Evolutionary conservation across 495 filamentous ascomycete genomes (phyloP), one percentile per base, ranked within the genome.

Genomic region (Aspergillus wentii): DNA sequence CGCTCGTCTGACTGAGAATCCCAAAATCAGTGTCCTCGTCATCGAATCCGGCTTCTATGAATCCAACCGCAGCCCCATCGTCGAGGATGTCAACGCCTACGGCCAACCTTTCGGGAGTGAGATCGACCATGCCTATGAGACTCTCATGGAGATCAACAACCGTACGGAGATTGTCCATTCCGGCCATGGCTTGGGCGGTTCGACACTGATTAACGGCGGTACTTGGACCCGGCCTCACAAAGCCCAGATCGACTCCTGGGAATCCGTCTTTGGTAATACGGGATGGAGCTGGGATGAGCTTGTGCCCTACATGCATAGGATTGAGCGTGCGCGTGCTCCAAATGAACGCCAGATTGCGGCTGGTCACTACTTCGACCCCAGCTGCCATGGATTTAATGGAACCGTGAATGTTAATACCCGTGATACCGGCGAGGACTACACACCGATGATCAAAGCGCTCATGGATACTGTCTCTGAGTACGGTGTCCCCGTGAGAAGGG

Each of bases 141-240:
- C 35, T 17, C 5, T 29, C 17, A 8, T 38, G 10, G 34, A 6
- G 9, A 26, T 29, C 35, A 38, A 38, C 35, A 38, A 38, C 35
- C 35, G 25, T 16, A 28, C 35, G 13, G n/a, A 17, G 4, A 17
- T 23, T 6, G 17, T 38, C 17, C 18, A 17, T 14, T 38, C 35
- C 13, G 35, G 35, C 17, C 43, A 46, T 28, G 40, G 41, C 10
- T 41, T 56, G n/a, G 76, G 75, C 8, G 76, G 75, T 8, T 68
- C 67, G 17, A 76, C 69, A 13, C 69, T 57, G 2, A 57, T 79
- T 36, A 79, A 78, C 41, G 65, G 63, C 33, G 50, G 66, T 40
- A 63, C 68, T 56, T 57, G 58, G 42, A 54, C 69, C 13, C 62
- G 66, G 31, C 42, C 60, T 0, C 61, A 63, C 19, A 54, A 52